These are phyloP conservation scores for Fusarium zealandicum DNA, from an alignment of 2,329 filamentous ascomycete species.

Conservation along the genomic window DNA sequence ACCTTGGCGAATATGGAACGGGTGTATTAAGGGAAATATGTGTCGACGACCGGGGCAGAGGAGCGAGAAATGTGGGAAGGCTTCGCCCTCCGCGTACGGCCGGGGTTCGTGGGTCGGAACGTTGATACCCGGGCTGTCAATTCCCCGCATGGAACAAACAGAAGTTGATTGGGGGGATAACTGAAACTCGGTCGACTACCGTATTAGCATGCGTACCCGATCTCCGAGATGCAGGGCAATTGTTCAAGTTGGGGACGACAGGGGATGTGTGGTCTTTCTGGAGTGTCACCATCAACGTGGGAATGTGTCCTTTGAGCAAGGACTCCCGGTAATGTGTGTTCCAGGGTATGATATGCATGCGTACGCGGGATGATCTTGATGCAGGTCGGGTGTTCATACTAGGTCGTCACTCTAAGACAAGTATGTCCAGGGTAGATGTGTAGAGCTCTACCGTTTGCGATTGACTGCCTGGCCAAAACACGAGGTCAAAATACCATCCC, in stretches of 20 bases:
- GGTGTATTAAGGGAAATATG: neutral
- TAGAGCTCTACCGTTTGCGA: no score
- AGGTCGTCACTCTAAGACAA: no score
- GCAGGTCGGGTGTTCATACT: no score
- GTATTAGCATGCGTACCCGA: neutral
- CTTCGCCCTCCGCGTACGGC: neutral
- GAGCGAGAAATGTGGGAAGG: neutral
- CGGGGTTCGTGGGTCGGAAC: slow-evolving; percentile 4
- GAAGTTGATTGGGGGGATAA: slow-evolving; percentile 23
- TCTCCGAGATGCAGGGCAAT: neutral
- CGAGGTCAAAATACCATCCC: no score
- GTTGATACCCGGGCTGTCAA: slow-evolving; percentile 8
- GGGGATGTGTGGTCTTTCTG: neutral
- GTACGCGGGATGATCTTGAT: no score
- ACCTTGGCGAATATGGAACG: neutral
- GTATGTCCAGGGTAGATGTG: no score
- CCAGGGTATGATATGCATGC: no score
- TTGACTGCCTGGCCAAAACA: no score
- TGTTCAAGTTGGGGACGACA: neutral
- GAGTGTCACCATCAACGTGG: no score
- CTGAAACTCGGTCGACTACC: neutral
- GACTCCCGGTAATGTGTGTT: no score
- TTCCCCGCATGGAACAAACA: slow-evolving; percentile 17
- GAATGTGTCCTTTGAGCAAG: no score
- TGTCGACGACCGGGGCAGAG: neutral